These are phyloP conservation scores for Uncinocarpus reesii DNA, from an alignment of 2,329 filamentous ascomycete species.

Conservation along the genomic window DNA sequence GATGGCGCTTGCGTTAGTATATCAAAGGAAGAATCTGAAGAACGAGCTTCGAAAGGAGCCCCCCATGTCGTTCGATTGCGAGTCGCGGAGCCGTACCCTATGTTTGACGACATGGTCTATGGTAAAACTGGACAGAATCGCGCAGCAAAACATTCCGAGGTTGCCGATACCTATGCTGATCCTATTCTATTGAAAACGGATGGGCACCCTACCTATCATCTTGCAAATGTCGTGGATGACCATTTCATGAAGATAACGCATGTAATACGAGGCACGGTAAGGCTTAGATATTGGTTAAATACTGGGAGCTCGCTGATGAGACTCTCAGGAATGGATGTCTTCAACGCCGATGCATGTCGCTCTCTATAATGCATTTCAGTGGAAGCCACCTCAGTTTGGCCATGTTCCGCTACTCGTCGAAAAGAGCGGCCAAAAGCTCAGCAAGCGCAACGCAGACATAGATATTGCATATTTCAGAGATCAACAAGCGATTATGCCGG, in stretches of 20 bases:
- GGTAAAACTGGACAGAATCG: constrained; percentile 48
- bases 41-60: constrained; percentile 59
- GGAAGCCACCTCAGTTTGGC: constrained; percentile 64
- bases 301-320: neutral
- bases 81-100: constrained; percentile 50
- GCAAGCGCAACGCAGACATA: constrained; percentile 68
- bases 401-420: constrained; percentile 69
- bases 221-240: constrained; percentile 95
- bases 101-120: constrained; percentile 70
- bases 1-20: constrained; percentile 65
- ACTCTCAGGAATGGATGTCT: constrained; percentile 73
- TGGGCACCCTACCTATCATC: constrained; percentile 88
- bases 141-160: constrained; percentile 27
- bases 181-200: constrained; percentile 87
- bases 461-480: constrained; percentile 50
- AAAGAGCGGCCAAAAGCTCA: constrained; percentile 61
- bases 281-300: constrained; percentile 11
- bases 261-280: constrained; percentile 74
- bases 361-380: constrained; percentile 67
- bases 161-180: constrained; percentile 54
- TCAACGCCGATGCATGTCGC: constrained; percentile 72
- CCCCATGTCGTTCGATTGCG: constrained; percentile 67
- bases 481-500: constrained; percentile 50
- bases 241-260: constrained; percentile 93
- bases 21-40: constrained; percentile 55